These are phyloP conservation scores for Pichia membranifaciens DNA, from an alignment of 805 yeast species.

Conservation along the genomic window DNA sequence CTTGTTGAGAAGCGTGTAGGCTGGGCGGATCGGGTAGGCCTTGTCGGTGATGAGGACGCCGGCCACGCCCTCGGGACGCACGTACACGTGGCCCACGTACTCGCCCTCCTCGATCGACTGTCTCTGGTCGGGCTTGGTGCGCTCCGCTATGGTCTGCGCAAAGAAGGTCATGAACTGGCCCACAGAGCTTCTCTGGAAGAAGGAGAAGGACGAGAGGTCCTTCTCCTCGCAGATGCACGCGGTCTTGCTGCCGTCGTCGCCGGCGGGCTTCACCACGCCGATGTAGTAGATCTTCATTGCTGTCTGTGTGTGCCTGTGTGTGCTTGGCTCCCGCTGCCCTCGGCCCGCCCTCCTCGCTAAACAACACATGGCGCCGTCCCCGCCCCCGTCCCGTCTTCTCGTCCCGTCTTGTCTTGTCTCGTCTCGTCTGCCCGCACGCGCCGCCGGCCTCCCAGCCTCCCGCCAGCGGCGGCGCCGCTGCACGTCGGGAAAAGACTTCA, in stretches of 20 bases:
- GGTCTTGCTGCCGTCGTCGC: conserved; percentile 38
- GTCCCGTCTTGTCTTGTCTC: too few relatives aligned
- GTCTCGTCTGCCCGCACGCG: too few relatives aligned
- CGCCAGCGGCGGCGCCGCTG: too few relatives aligned
- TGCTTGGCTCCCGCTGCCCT: neutral
- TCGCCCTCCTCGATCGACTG: conserved; percentile 90
- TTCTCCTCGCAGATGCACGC: conserved; percentile 73
- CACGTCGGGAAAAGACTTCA: too few relatives aligned
- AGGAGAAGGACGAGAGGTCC: conserved; percentile 81
- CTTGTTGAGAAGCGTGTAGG: conserved; percentile 87
- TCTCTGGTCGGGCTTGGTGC: conserved; percentile 86
- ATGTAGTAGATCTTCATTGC: conserved; percentile 86
- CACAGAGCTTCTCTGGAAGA: conserved; percentile 71
- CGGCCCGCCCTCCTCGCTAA: too few relatives aligned
- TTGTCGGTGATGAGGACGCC: conserved; percentile 91
- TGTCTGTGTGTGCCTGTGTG: neutral
- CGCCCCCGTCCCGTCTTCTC: too few relatives aligned
- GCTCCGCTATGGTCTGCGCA: conserved; percentile 80
- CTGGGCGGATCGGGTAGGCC: conserved; percentile 96
- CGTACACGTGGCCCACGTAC: conserved; percentile 88
- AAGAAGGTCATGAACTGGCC: conserved; percentile 94
- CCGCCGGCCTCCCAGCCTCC: too few relatives aligned
- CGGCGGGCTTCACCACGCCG: conserved; percentile 66
- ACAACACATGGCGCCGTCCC: too few relatives aligned
- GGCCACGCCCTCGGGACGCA: conserved; percentile 83